Base-by-base conservation (phyloP, 1,284 basidiomycete genomes). In the Ganoderma boninense region DNA sequence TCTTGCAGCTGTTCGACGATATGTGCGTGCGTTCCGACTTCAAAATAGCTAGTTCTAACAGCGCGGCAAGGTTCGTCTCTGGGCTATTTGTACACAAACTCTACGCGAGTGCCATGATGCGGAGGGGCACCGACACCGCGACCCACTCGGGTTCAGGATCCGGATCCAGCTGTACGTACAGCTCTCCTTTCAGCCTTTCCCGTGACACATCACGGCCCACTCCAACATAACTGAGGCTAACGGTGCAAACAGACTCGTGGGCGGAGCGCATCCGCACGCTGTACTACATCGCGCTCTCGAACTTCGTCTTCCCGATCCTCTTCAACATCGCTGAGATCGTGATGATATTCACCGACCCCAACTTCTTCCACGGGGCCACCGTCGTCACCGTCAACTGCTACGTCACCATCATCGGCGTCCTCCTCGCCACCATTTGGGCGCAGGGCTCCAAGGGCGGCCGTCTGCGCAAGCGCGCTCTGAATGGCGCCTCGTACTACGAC, bases 281-380 rank as follows among this genome's bases (percentile, higher is more conserved):
- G 29, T 78, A 80, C 71, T 81, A 79, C 76, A 79, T 80, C 52
- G 71, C 77, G 0, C 62, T 71, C 6, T 77, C 77, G 26, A 80
- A 80, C 71, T 80, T 80, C 65, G 74, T 80, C 52, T 73, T 81
- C 38, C 80, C 80, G 5, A 77, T 76, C 18, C 66, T 80, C 26
- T 69, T 81, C 52, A 75, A 75, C 65, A 69, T 80, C 62, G 71
- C 71, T 1, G 74, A 78, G 69, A 73, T 80, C 32, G 65, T 72
- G n/a, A 65, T 76, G 38, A 65, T 70, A 49, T 66, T 75, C 38
- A 52, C 40, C n/a, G 68, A 67, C 63, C 14, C 29, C 10, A 46
- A 70, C 61, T 71, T 67, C 56, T 14, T 70, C 16, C 62, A 69
- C 52, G 67, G 73, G 1, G 23, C 23, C 1, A 26, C 43, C 23